Evolutionary conservation across 2,329 filamentous ascomycete genomes (phyloP), one percentile per base, ranked within the genome.

Genomic region (Penicillium sp.): DNA sequence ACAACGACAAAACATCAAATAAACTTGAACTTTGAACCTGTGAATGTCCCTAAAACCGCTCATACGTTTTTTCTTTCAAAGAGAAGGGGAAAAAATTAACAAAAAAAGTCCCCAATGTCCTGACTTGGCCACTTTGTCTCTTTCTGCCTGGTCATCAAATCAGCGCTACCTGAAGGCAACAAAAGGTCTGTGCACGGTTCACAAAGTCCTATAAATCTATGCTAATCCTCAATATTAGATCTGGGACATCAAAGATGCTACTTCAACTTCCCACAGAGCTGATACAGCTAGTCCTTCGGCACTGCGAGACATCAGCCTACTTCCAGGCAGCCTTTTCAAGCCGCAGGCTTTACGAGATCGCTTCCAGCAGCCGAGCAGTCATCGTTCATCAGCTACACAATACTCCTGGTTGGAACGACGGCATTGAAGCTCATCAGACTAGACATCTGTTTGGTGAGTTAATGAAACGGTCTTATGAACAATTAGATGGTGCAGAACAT

Each of bases 291-390:
- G 55, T 74, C 39, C 56, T 73, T 24, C 54, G 61, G 32, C 54
- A 61, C 37, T 64, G 62, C 43, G 64, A 61, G 4, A 66, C 67
- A 6, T 56, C 66, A 19, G 60, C 62, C 24, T 73, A 68, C 49
- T 50, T 73, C 39, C 68, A 73, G 49, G 54, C 63, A 6, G 66
- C 68, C 15, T 61, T 64, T 17, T 58, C 65, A 34, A 72, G 68
- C 52, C 65, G 57, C n/a, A 54, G 57, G 34, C 57, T 73, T 12
- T 64, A 67, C 54, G 51, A 57, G 7, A 60, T 71, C 39, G 69
- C 69, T 8, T 62, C 59, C 1, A 59, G 49, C 33, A 67, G 59
- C 43, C 65, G 69, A 29, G 61, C 68, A 42, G 59, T 68, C 31
- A 48, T 73, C 21, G 40, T 69, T 2, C 61, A 66, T 45, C 72